Conservation (phyloP, 106 monocot genomes). For the Dendrobium chrysotoxum region DNA sequence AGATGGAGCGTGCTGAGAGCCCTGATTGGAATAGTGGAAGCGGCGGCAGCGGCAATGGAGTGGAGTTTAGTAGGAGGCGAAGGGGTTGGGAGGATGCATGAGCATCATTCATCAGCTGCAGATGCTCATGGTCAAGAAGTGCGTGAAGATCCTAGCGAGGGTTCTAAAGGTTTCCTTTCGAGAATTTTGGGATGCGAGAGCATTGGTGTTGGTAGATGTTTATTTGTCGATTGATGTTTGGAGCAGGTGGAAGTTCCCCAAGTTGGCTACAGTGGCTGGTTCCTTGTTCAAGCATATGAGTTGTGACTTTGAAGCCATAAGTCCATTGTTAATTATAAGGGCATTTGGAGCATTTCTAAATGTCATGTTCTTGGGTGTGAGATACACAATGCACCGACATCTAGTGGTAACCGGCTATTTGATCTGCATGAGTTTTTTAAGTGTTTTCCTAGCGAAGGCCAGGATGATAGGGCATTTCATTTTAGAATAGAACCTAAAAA, state of each 20-base stretch:
- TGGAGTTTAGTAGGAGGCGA: slow-evolving; percentile 26
- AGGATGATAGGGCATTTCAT: slow-evolving; percentile 26
- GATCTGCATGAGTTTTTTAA: slow-evolving; percentile 91
- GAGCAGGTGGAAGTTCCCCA: slow-evolving; percentile 87
- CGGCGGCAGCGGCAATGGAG: background rate
- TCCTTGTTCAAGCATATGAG: slow-evolving; percentile 83
- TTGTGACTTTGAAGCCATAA: slow-evolving; percentile 69
- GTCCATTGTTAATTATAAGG: slow-evolving; percentile 42
- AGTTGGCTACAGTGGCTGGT: slow-evolving; percentile 32
- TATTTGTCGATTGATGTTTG: slow-evolving; percentile 64
- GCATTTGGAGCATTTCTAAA: slow-evolving; percentile 46
- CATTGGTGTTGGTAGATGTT: slow-evolving; percentile 69
- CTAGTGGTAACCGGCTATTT: slow-evolving; percentile 33
- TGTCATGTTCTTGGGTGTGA: slow-evolving; percentile 75
- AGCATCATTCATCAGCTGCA: slow-evolving; percentile 65
- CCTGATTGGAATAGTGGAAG: background rate
- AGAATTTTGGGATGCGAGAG: slow-evolving; percentile 30
- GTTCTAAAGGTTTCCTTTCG: slow-evolving; percentile 34
- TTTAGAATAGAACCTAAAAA: slow-evolving; percentile 51
- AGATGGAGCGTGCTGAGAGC: background rate
- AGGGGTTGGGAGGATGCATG: slow-evolving; percentile 24
- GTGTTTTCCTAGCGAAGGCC: slow-evolving; percentile 49
- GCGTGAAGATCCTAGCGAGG: slow-evolving; percentile 37
- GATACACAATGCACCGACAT: slow-evolving; percentile 27
- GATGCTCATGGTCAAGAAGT: slow-evolving; percentile 27